These are phyloP conservation scores for Scedosporium aurantiacum DNA, from an alignment of 2,329 filamentous ascomycete genomes.

Conservation along the genomic window DNA sequence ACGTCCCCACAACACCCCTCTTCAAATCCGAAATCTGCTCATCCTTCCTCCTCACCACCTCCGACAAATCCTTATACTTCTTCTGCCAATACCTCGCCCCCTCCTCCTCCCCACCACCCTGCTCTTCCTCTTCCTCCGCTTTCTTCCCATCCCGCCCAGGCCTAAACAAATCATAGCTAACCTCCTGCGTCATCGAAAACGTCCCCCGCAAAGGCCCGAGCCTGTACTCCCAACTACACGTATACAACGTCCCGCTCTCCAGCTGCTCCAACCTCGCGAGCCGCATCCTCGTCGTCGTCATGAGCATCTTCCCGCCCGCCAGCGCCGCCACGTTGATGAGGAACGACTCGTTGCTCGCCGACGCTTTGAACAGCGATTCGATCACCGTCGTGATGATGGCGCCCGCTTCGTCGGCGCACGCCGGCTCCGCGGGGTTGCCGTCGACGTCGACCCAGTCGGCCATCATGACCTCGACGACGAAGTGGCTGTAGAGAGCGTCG, in stretches of 20 bases:
- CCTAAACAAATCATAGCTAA: slow-evolving; percentile 1
- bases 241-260: slow-evolving; percentile 33
- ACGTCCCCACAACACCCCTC: slow-evolving; percentile 28
- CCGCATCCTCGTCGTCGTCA: slow-evolving; percentile 28
- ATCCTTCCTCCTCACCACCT: slow-evolving; percentile 47
- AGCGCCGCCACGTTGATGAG: slow-evolving; percentile 49
- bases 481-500: slow-evolving; percentile 43
- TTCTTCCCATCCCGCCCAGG: slow-evolving; percentile 10
- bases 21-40: slow-evolving; percentile 35
- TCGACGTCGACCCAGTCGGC: slow-evolving; percentile 40
- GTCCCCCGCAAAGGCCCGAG: slow-evolving; percentile 41
- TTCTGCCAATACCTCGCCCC: slow-evolving; percentile 35
- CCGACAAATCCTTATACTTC: slow-evolving; percentile 46
- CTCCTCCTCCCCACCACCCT: slow-evolving; percentile 12
- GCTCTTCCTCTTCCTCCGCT: slow-evolving; percentile 11
- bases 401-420: slow-evolving; percentile 39
- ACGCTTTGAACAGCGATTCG: slow-evolving; percentile 38
- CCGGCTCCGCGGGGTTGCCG: slow-evolving; percentile 29
- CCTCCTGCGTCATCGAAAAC: slow-evolving; percentile 38
- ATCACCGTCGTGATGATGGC: slow-evolving; percentile 44
- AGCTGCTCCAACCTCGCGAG: slow-evolving; percentile 32
- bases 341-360: slow-evolving; percentile 41
- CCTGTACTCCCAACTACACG: slow-evolving; percentile 42
- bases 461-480: slow-evolving; percentile 37
- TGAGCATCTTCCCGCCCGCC: slow-evolving; percentile 40